A percentile compares a stretch with the other conserved stretches of the same genome.
phyloP scores from a whole-genome alignment of 2,329 filamentous ascomycete species.

The Aaosphaeria pasadenensis region DNA sequence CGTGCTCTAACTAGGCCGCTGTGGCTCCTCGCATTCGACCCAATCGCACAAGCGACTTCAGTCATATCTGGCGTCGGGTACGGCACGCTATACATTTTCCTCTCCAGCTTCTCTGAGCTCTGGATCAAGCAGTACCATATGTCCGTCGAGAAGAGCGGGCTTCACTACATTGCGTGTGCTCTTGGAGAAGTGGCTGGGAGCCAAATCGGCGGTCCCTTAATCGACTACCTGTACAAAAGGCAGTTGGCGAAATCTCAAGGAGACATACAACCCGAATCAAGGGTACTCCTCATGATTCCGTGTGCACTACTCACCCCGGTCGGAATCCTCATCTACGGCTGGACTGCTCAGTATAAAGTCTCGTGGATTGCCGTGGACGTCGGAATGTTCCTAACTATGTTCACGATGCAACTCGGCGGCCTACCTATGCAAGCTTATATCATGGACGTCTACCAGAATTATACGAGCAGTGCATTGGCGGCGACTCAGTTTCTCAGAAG shows the following conservation, averaged over 20 bases:
- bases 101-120: slow-evolving; percentile 24
- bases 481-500: slow-evolving; percentile 17
- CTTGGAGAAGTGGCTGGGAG: slow-evolving; percentile 59
- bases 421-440: slow-evolving; percentile 57
- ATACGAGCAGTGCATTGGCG: slow-evolving; percentile 23
- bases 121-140: slow-evolving; percentile 19
- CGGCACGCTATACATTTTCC: slow-evolving; percentile 33
- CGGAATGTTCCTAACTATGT: slow-evolving; percentile 46
- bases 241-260: slow-evolving; percentile 38
- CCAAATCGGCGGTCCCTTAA: slow-evolving; percentile 50
- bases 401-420: slow-evolving; percentile 23
- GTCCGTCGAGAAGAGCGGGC: slow-evolving; percentile 16
- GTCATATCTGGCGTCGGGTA: slow-evolving; percentile 28
- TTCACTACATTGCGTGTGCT: slow-evolving; percentile 20
- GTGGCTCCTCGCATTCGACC: slow-evolving; percentile 53
- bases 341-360: slow-evolving; percentile 18
- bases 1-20: slow-evolving; percentile 49
- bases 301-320: slow-evolving; percentile 17
- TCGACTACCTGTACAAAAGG: slow-evolving; percentile 10
- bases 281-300: slow-evolving; percentile 18
- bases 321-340: slow-evolving; percentile 23
- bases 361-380: slow-evolving; percentile 43
- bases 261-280: slow-evolving; percentile 34
- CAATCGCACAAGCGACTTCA: slow-evolving; percentile 48
- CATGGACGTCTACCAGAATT: slow-evolving; percentile 54